Evolutionary conservation across 2,329 filamentous ascomycete genomes (phyloP), one percentile per base, ranked within the genome.

Genomic region (Erysiphe neolycopersici): DNA sequence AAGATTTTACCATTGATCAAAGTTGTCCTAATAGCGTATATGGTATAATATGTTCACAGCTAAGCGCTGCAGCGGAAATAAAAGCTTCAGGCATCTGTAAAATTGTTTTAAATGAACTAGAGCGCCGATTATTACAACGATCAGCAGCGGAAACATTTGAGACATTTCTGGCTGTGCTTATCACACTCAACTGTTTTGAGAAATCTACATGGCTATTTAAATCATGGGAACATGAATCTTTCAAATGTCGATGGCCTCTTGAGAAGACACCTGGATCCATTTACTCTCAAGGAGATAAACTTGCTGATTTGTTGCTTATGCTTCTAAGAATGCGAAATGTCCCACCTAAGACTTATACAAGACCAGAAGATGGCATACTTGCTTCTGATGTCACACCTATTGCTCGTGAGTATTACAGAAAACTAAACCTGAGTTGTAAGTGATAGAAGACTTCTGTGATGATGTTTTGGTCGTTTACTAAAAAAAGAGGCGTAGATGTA

Each of bases 161-260:
- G 49, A 68, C 73, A 58, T 76, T 73, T 51, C 64, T 76, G 18
- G 67, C 71, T 2, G 66, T 69, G 3, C 56, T 77, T 44, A 67
- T 77, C 44, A 67, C 76, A 47, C 64, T 77, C 41, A 75, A 74
- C 52, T 75, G 71, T 49, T 63, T 76, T 13, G 73, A 78, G 53
- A 77, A 76, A 58, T 72, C 71, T 0, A 76, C 72, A 0, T 78
- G 73, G 73, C 68, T 70, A 0, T 76, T 76, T 59, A 74, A 75
- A 48, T 71, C 69, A 1, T 78, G 72, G 71, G 71, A 76, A 50
- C 69, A 76, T 53, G 65, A 71, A 44, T 67, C 68, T 42, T 63
- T 52, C 31, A 50, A 54, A 36, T 47, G 50, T 22, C 64, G 68
- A 2, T 77, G 73, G 73, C 73, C 73, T 4, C 61, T 77, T 3